A percentile compares a stretch with the other conserved stretches of the same genome.
These are phyloP conservation scores for Populus hybrid DNA, from an alignment of 441 rosid species.

Conservation along the genomic window DNA sequence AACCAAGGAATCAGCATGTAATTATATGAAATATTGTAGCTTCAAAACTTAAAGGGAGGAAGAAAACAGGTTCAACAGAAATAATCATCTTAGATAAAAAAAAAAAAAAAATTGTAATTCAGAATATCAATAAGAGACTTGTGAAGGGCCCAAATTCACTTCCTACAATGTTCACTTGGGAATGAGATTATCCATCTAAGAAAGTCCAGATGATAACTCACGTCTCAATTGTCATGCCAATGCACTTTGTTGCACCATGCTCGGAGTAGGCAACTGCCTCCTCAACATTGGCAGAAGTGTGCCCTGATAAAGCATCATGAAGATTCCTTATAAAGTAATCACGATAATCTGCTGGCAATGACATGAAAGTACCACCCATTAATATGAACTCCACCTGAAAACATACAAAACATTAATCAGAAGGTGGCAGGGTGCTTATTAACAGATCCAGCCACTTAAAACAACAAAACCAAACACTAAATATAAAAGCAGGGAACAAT, in stretches of 20 bases:
- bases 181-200: not conserved
- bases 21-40: not conserved
- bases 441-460: not conserved
- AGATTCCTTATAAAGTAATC: constrained; percentile 92
- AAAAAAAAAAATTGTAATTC: no score
- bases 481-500: not conserved
- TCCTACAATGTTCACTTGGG: not conserved
- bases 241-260: constrained; percentile 90
- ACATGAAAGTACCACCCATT: constrained; percentile 99
- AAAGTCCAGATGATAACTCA: constrained; percentile 36
- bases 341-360: constrained; percentile 90
- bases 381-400: constrained; percentile 93
- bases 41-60: not conserved
- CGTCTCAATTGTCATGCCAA: constrained; percentile 99
- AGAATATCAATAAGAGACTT: not conserved
- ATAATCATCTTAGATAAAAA: no score
- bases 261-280: constrained; percentile 98
- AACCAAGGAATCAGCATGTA: not conserved
- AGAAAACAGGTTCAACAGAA: not conserved
- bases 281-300: constrained; percentile 89
- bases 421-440: not conserved
- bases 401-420: constrained; percentile 12
- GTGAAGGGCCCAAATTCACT: not conserved
- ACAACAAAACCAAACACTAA: not conserved
- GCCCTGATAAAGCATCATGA: constrained; percentile 97